A percentile compares a stretch with the other conserved stretches of the same genome.
Conservation (phyloP, 345 rosid species). For the Eucalyptus camaldulensis region DNA sequence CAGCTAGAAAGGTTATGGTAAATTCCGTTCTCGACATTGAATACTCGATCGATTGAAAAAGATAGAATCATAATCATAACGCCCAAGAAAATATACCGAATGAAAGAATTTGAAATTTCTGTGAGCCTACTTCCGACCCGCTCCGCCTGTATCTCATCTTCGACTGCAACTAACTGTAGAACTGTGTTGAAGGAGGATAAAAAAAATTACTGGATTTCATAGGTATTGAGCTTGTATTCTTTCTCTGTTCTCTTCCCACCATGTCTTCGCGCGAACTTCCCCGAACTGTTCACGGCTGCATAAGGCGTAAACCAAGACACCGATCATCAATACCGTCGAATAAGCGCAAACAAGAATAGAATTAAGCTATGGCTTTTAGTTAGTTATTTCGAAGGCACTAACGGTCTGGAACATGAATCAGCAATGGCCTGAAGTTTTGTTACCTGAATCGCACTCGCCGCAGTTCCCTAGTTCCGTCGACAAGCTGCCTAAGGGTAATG, state of each 20-base stretch:
- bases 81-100: not conserved
- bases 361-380: not conserved
- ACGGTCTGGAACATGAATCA: not conserved
- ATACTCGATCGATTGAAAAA: not conserved
- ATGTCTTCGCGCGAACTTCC: conserved; percentile 81
- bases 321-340: not conserved
- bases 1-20: not conserved
- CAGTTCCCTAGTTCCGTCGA: conserved; percentile 88
- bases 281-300: conserved; percentile 89
- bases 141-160: not conserved
- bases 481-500: conserved; percentile 81
- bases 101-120: not conserved
- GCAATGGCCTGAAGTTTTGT: not conserved
- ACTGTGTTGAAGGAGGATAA: not conserved
- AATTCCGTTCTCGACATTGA: not conserved
- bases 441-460: conserved; percentile 99
- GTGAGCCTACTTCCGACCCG: not conserved
- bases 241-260: conserved; percentile 99
- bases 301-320: not conserved
- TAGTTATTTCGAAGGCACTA: not conserved
- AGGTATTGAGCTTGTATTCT: conserved; percentile 95
- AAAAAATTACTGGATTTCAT: conserved; percentile 1
- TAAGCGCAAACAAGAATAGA: not conserved
- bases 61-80: not conserved
- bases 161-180: not conserved